A percentile compares a stretch with the other conserved stretches of the same genome.
Evolutionary conservation across 2,329 filamentous ascomycete genomes (phyloP).

Genomic region (Cytospora piceae): DNA sequence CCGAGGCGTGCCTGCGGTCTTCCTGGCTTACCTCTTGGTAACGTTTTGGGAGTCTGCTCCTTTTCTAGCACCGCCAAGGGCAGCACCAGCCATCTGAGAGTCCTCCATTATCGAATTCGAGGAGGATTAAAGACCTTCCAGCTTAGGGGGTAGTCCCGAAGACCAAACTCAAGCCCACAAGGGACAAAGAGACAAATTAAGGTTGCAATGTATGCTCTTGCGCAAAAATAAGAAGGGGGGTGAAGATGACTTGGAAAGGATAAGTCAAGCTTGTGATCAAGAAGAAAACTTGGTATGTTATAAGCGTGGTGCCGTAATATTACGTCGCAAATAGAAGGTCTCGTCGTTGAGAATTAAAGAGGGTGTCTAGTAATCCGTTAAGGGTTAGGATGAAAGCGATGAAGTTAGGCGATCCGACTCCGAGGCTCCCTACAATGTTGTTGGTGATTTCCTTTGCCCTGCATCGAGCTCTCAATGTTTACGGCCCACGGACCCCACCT

Average conservation of each 20-base stretch:
- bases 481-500: slow-evolving; percentile 27
- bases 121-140: background rate
- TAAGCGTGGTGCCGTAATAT: slow-evolving; percentile 11
- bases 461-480: slow-evolving; percentile 28
- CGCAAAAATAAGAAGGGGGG: slow-evolving; percentile 8
- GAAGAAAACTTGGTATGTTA: slow-evolving; percentile 1
- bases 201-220: slow-evolving; percentile 4
- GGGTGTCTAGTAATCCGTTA: slow-evolving; percentile 1
- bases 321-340: slow-evolving; percentile 2
- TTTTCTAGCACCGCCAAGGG: slow-evolving; percentile 61
- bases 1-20: background rate
- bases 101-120: slow-evolving; percentile 52
- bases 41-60: slow-evolving; percentile 72
- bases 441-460: background rate
- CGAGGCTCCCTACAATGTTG: background rate
- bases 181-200: background rate
- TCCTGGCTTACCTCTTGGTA: slow-evolving; percentile 67
- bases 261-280: slow-evolving; percentile 9
- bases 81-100: slow-evolving; percentile 62
- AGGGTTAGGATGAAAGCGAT: background rate
- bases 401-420: background rate
- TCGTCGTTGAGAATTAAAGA: background rate
- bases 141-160: background rate
- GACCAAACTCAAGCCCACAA: background rate
- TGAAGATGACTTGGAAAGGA: slow-evolving; percentile 14